Conservation (phyloP, 192 early-diverging fungal genomes). For the Umbelopsis sp. region DNA sequence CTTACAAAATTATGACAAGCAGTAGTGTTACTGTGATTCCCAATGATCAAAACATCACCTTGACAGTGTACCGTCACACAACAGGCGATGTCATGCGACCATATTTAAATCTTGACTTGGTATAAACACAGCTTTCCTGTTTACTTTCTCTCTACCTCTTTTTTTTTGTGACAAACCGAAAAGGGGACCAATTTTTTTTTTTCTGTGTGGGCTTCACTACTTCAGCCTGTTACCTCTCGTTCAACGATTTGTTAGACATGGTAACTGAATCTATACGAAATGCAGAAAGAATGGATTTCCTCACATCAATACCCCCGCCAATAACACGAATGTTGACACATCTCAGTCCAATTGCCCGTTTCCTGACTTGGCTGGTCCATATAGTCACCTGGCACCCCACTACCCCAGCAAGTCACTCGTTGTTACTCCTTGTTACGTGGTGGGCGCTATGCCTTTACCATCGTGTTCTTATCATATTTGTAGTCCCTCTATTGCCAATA, state of each 20-base stretch:
- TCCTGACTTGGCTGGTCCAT: constrained; percentile 37
- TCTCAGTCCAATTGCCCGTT: constrained; percentile 38
- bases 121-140: neutral
- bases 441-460: constrained; percentile 47
- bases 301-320: constrained; percentile 43
- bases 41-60: too few species aligned
- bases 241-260: constrained; percentile 8
- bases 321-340: constrained; percentile 46
- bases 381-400: constrained; percentile 45
- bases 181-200: neutral
- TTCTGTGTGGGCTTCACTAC: neutral
- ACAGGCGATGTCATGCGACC: constrained; percentile 4
- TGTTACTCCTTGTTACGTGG: constrained; percentile 45
- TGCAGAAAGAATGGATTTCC: constrained; percentile 22
- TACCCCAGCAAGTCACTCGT: constrained; percentile 40
- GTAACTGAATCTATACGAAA: neutral
- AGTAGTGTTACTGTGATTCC: too few species aligned
- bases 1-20: too few species aligned
- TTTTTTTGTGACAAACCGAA: neutral
- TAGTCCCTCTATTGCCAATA: constrained; percentile 33
- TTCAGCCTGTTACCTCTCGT: neutral
- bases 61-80: neutral
- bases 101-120: constrained; percentile 3
- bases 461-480: constrained; percentile 38
- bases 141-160: neutral